Percentiles rank a stretch among this genome's conserved stretches.
phyloP scores from a whole-genome alignment of 1,284 basidiomycete genomes.

The Ganoderma lucidum region DNA sequence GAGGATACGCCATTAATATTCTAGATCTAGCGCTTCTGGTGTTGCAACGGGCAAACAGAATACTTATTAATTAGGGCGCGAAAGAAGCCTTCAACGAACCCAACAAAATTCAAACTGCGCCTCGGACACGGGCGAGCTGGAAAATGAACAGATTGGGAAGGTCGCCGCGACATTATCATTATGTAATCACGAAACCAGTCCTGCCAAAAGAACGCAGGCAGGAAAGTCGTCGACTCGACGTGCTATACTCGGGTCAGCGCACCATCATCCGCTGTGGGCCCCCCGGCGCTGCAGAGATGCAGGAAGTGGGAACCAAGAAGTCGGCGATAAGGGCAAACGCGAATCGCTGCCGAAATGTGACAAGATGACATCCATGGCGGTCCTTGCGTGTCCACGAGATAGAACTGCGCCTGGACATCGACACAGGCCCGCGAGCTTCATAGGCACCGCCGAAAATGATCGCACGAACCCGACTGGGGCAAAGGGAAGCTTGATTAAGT shows the following conservation, averaged over 20 bases:
- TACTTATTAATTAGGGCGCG: not conserved
- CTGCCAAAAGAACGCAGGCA: not conserved
- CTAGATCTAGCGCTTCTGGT: conserved; percentile 1
- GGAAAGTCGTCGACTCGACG: conserved; percentile 1
- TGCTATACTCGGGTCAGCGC: conserved; percentile 9
- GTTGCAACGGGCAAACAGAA: conserved; percentile 6
- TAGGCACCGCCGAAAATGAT: conserved; percentile 17
- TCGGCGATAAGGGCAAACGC: not conserved
- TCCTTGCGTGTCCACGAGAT: conserved; percentile 18
- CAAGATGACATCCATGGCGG: conserved; percentile 7
- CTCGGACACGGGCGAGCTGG: conserved; percentile 15
- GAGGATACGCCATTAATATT: conserved; percentile 26
- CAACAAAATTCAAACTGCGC: conserved; percentile 20
- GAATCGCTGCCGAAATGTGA: not conserved
- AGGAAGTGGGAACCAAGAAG: not conserved
- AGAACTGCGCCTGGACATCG: conserved; percentile 11
- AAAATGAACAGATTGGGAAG: conserved; percentile 24
- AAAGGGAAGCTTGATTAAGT: conserved; percentile 27
- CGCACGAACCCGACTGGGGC: conserved; percentile 22
- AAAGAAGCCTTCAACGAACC: conserved; percentile 2
- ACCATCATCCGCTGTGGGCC: conserved; percentile 3
- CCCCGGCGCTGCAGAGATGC: not conserved
- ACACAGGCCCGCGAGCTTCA: conserved; percentile 22
- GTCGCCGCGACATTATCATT: conserved; percentile 9
- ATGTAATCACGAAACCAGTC: not conserved